Percentiles rank a stretch among this genome's conserved stretches.
Conservation (phyloP, 164 flowering plant species). For the Warburgia ugandensis region DNA sequence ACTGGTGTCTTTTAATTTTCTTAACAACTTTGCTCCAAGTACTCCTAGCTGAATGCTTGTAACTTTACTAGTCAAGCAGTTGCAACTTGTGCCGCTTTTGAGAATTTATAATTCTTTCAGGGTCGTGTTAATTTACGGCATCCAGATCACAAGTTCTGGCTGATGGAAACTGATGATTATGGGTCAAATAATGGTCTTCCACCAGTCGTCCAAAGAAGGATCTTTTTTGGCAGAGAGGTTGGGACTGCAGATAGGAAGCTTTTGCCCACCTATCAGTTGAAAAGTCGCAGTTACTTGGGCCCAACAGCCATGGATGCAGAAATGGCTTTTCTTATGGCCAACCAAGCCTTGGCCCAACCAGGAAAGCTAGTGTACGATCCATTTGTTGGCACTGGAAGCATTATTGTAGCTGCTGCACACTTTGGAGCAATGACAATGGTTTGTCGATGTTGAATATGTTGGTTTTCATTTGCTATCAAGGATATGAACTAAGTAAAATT, state of each 20-base stretch:
- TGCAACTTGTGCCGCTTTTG: conserved; percentile 5
- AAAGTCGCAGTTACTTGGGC: conserved; percentile 87
- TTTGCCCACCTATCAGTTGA: conserved; percentile 82
- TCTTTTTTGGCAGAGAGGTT: conserved; percentile 91
- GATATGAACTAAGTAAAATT: too few relatives aligned
- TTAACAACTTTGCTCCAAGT: not conserved
- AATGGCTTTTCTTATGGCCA: conserved; percentile 97
- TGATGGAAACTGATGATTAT: conserved; percentile 84
- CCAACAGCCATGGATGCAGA: conserved; percentile 99
- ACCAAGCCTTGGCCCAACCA: conserved; percentile 66
- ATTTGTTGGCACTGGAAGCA: conserved; percentile 98
- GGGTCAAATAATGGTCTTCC: conserved; percentile 87
- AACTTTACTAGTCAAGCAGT: not conserved
- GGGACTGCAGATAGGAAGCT: conserved; percentile 89
- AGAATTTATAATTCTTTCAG: conserved; percentile 28
- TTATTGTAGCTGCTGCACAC: conserved; percentile 91
- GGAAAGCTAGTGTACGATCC: conserved; percentile 95
- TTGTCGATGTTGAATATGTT: conserved; percentile 12
- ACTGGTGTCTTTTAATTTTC: not conserved
- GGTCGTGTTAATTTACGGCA: conserved; percentile 71
- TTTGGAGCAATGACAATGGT: conserved; percentile 99
- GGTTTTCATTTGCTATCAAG: not conserved
- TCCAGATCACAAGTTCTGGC: conserved; percentile 83
- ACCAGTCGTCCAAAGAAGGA: conserved; percentile 59
- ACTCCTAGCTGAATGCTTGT: not conserved